Percentiles rank a stretch among this genome's conserved stretches.
These are phyloP conservation scores for Exophiala sp. DNA, from an alignment of 2,329 filamentous ascomycete species.

Conservation along the genomic window DNA sequence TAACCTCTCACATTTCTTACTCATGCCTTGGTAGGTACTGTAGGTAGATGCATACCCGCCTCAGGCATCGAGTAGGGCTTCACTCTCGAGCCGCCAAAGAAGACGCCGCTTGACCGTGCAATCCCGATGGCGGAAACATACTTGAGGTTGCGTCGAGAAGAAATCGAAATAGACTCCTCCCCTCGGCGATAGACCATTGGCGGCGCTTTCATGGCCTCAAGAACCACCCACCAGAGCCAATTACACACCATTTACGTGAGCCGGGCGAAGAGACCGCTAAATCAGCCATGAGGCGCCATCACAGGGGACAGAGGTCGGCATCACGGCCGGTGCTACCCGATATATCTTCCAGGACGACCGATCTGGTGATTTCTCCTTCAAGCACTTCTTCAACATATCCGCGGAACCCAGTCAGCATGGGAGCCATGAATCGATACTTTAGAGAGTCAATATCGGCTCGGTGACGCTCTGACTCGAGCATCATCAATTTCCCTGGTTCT, in stretches of 20 bases:
- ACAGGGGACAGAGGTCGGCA: too few relatives aligned
- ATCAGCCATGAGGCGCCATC: neutral
- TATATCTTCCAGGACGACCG: neutral
- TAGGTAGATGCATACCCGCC: too few relatives aligned
- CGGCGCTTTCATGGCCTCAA: neutral
- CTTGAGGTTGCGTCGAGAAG: neutral
- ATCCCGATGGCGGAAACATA: neutral
- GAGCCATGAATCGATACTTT: constrained; percentile 17
- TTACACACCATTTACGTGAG: neutral
- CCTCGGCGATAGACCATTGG: neutral
- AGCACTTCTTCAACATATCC: constrained; percentile 2
- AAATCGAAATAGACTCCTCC: neutral
- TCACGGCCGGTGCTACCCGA: constrained; percentile 1
- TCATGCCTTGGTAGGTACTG: too few relatives aligned
- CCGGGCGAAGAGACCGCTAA: neutral
- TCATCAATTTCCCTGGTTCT: neutral
- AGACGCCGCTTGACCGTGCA: neutral
- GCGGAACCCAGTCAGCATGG: constrained; percentile 14
- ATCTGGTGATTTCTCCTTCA: neutral
- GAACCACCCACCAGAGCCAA: neutral
- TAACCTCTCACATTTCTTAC: too few relatives aligned
- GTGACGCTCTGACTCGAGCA: constrained; percentile 10
- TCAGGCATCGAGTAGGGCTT: too few relatives aligned
- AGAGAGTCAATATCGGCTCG: constrained; percentile 16
- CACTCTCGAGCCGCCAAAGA: too few relatives aligned